Base-by-base conservation (phyloP, 108 stramenopile genomes). In the Conticribra weissflogii region DNA sequence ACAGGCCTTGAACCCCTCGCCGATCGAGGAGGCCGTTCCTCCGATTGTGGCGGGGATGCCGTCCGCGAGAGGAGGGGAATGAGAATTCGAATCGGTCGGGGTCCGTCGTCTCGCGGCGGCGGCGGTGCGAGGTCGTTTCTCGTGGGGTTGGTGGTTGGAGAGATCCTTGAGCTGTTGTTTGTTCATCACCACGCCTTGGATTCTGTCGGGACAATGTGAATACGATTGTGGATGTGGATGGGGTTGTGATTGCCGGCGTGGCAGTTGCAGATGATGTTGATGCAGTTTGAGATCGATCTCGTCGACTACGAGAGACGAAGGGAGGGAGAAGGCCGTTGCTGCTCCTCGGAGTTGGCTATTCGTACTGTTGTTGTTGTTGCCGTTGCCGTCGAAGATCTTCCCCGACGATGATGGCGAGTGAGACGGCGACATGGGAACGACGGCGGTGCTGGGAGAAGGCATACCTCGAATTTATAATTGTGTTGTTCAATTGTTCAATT, bases 251-350 rank as follows among this genome's bases (percentile, higher is more conserved):
- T 41, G 36, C 12, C 19, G 61, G 18, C 0, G 46, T 24, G 41
- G 61, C 44, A 18, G 45, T 18, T 1, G 17, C 28, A 0, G 41
- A 25, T 16, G 41, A 47, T 0, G 21, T 24, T 41, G 45, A 46
- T 25, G 28, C 48, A 41, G 61, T 25, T 45, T 32, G 17, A 62
- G 61, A 5, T 62, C 61, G 15, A 62, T 48, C 48, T 62, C 61
- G 46, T 62, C 61, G 23, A 62, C 61, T 41, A 41, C 36, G 8
- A 41, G 36, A 9, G 36, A 5, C 8, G 36, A 41, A 12, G 8
- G 36, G 5, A 59, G 22, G n/a, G 32, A 23, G 0, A 59, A 9
- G 5, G 36, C 36, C 36, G 36, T 41, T 41, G 36, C 36, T 41
- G 12, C 5, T 41, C 8, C 5, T 41, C 8, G 5, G 36, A 12